Conservation (phyloP, 768 basidiomycete species). For the Leccinum subtestaceum region DNA sequence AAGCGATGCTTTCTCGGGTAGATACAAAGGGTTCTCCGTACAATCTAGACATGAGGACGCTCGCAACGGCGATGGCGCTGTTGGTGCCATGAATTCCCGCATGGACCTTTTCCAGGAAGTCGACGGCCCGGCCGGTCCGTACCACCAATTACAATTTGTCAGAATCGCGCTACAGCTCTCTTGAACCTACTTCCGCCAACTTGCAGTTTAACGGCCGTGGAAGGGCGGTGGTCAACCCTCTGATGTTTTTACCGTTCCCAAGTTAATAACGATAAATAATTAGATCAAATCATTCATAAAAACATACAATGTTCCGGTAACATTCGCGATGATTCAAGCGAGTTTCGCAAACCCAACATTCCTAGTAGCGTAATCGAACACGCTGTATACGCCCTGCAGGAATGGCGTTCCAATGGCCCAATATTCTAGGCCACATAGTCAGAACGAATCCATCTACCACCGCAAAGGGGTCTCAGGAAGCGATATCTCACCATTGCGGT, state of each 20-base stretch:
- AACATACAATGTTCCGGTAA: not conserved
- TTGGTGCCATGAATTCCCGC: too few relatives aligned
- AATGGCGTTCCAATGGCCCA: not conserved
- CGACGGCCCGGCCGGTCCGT: too few relatives aligned
- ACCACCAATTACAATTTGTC: too few relatives aligned
- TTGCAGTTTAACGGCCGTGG: too few relatives aligned
- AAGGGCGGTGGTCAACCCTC: too few relatives aligned
- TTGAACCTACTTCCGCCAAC: too few relatives aligned
- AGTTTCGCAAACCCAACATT: not conserved
- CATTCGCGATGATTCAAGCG: not conserved
- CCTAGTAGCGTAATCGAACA: not conserved
- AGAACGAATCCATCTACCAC: not conserved
- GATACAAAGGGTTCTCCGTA: conserved; percentile 21
- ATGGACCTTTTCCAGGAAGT: too few relatives aligned
- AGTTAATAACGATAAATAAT: too few relatives aligned
- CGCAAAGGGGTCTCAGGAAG: not conserved
- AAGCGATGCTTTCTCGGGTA: conserved; percentile 23
- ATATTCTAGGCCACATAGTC: not conserved
- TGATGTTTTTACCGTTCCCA: too few relatives aligned
- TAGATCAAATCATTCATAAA: not conserved
- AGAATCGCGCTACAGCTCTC: too few relatives aligned
- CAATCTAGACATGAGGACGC: not conserved
- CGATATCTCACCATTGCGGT: not conserved
- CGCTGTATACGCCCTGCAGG: not conserved
- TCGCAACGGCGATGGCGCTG: not conserved